Percentiles rank a stretch among this genome's conserved stretches.
These are phyloP conservation scores for Aspergillus diversus DNA, from an alignment of 495 filamentous ascomycete genomes.

Conservation along the genomic window DNA sequence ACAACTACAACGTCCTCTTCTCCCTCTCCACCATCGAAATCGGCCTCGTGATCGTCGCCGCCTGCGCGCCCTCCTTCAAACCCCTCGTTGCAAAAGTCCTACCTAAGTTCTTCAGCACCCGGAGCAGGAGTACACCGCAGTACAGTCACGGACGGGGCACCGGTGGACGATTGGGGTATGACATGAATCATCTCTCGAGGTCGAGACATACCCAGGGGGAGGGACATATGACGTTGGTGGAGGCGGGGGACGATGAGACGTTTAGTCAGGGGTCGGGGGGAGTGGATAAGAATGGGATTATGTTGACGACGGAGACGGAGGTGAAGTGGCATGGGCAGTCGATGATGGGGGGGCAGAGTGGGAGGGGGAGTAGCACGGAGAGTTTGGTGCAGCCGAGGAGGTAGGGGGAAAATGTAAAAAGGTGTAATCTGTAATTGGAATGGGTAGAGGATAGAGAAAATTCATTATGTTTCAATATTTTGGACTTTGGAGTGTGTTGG, in stretches of 20 bases:
- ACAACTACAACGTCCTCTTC: constrained; percentile 44
- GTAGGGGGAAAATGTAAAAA: no score
- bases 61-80: constrained; percentile 35
- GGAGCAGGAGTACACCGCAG: constrained; percentile 15
- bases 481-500: no score
- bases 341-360: not conserved
- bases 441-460: no score
- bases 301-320: constrained; percentile 15
- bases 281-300: constrained; percentile 5
- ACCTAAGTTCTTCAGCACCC: constrained; percentile 20
- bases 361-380: constrained; percentile 12
- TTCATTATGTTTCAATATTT: no score
- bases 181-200: constrained; percentile 10
- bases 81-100: constrained; percentile 20
- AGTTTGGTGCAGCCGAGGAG: constrained; percentile 12
- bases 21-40: constrained; percentile 53
- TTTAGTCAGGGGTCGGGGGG: not conserved
- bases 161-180: constrained; percentile 13
- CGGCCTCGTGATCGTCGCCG: constrained; percentile 52
- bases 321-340: constrained; percentile 6
- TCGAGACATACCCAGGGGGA: not conserved
- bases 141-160: constrained; percentile 17
- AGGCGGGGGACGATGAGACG: not conserved
- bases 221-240: not conserved
- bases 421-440: no score